A percentile compares a stretch with the other conserved stretches of the same genome.
phyloP scores from a whole-genome alignment of 305 asterid species.

The Fraxinus paxiana region DNA sequence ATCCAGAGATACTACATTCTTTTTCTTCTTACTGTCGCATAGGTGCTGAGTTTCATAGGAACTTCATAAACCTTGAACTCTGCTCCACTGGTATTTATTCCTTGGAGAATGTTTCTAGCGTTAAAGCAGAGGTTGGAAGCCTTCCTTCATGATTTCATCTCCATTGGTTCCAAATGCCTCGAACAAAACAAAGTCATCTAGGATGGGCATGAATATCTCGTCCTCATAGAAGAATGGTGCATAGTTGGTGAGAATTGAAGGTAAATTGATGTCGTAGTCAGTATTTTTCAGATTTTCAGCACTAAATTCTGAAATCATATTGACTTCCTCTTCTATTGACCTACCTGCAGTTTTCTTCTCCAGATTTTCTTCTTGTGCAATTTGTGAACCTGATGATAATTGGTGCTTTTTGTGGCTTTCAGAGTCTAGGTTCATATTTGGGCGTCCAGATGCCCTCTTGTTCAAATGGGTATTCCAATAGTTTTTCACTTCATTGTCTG shows the following conservation, averaged over 20 bases:
- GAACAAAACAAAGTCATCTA: slow-evolving; percentile 28
- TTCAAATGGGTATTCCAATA: slow-evolving; percentile 62
- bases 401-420: not conserved
- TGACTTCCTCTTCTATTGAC: not conserved
- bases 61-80: not conserved
- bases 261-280: slow-evolving; percentile 2
- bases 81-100: not conserved
- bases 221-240: slow-evolving; percentile 21
- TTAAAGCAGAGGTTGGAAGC: slow-evolving; percentile 19
- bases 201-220: slow-evolving; percentile 29
- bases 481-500: slow-evolving; percentile 52
- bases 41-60: not conserved
- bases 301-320: slow-evolving; percentile 4
- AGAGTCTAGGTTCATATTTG: not conserved
- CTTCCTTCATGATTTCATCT: slow-evolving; percentile 16
- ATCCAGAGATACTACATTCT: not conserved
- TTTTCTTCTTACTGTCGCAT: not conserved
- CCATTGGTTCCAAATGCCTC: slow-evolving; percentile 22
- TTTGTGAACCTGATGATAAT: not conserved
- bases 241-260: slow-evolving; percentile 5
- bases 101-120: not conserved
- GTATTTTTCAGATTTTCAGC: slow-evolving; percentile 20
- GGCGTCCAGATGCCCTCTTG: slow-evolving; percentile 38
- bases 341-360: not conserved
- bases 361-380: not conserved